Evolutionary conservation across 2,329 filamentous ascomycete species (phyloP), one percentile per base, ranked within the genome.

Genomic region (Exophiala phaeomuriformis): DNA sequence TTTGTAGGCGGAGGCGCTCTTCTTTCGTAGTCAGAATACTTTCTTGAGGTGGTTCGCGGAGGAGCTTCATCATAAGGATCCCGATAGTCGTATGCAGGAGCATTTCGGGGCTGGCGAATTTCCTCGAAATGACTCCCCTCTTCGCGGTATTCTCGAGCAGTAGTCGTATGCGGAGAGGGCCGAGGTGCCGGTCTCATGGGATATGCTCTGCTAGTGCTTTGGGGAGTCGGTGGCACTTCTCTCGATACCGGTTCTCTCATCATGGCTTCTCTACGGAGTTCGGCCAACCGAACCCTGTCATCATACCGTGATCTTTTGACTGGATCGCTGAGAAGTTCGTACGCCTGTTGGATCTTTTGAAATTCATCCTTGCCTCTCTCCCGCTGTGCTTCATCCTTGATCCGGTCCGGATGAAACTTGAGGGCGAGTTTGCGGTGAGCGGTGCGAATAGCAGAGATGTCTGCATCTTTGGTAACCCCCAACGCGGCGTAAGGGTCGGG

Each of bases 401-500:
- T 82, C 73, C 95, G 95, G 76, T 96, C 90, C 33, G 90, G 90
- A 64, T 96, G 90, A 67, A 86, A 90, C 69, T 87, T 89, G 63
- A 95, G 80, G 35, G 88, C 88, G 39, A 94, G 82, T 69, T 94
- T 95, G 64, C 87, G 83, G 72, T 95, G 84, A 10, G 88, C 85
- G 48, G 81, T 79, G 65, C 88, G 85, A 68, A 96, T 91, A 62
- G 85, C 81, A 45, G 82, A 63, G 40, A 83, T 68, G 56, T 86
- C 81, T 45, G 88, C 87, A 69, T 85, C 81, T 66, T 81, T 85
- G 57, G 83, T 67, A 53, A 96, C 79, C 49, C 87, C 87, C 47
- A 96, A 78, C 51, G 81, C 77, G 65, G 77, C 80, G 75, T 95
- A 95, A 46, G 89, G 91, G 73, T 97, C 88, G 47, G 71, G 67